Percentiles rank a stretch among this genome's conserved stretches.
phyloP scores from a whole-genome alignment of 768 basidiomycete species.

The Termitomyces sp. region DNA sequence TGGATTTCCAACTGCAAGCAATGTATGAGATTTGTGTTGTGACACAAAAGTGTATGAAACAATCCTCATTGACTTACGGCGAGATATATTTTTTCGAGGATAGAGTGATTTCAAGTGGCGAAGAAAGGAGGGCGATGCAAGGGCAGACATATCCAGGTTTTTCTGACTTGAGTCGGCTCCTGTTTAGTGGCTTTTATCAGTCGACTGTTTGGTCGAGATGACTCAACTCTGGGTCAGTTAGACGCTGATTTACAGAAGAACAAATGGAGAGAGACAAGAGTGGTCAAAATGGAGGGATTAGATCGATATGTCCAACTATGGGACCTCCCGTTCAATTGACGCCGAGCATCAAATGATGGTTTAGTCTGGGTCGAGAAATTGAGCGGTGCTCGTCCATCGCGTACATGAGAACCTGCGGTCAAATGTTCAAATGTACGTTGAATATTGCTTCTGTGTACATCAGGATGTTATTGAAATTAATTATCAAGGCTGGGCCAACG shows the following conservation, averaged over 20 bases:
- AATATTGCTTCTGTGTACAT: not conserved
- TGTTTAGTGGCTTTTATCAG: not conserved
- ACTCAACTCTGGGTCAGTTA: not conserved
- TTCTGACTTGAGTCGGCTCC: not conserved
- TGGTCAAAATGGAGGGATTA: not conserved
- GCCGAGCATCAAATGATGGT: not conserved
- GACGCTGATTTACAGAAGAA: not conserved
- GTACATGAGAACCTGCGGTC: not conserved
- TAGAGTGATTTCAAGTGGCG: constrained; percentile 41
- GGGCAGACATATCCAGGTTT: constrained; percentile 7
- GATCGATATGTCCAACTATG: too few species aligned
- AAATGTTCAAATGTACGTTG: not conserved
- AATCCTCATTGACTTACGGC: constrained; percentile 12
- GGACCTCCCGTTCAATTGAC: not conserved
- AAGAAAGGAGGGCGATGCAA: constrained; percentile 43
- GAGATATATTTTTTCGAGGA: constrained; percentile 26
- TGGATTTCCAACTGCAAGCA: constrained; percentile 31
- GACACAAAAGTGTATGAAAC: too few species aligned
- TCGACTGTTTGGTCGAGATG: not conserved
- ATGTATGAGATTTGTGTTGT: not conserved
- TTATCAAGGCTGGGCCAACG: not conserved
- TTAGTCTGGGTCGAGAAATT: not conserved
- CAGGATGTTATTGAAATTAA: not conserved
- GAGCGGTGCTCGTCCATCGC: not conserved
- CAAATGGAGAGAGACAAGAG: not conserved